Evolutionary conservation across 2,329 filamentous ascomycete species (phyloP).

Genomic region (Phialophora macrospora): DNA sequence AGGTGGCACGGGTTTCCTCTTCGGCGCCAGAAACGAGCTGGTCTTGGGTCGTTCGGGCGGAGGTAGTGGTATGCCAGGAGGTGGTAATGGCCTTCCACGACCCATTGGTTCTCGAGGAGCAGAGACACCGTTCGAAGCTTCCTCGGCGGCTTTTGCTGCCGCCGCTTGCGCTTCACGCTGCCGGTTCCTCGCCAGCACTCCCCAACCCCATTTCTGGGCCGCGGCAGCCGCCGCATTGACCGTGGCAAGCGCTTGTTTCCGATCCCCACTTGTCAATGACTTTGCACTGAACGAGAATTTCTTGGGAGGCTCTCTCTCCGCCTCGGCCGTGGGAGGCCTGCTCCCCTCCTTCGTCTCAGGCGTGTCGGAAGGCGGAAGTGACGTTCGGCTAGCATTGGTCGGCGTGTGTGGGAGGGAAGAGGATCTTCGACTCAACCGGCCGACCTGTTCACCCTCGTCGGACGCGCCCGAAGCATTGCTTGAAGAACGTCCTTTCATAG

Average conservation of each 20-base stretch:
- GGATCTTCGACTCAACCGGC: constrained; percentile 35
- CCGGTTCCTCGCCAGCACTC: constrained; percentile 51
- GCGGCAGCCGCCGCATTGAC: constrained; percentile 59
- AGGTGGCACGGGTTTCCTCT: constrained; percentile 66
- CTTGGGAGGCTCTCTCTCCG: constrained; percentile 21
- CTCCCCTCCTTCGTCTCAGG: constrained; percentile 23
- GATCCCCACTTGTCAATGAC: constrained; percentile 43
- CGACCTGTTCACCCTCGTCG: constrained; percentile 38
- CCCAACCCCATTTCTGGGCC: constrained; percentile 65
- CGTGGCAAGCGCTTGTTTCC: constrained; percentile 49
- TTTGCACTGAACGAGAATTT: constrained; percentile 33
- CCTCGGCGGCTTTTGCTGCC: constrained; percentile 45
- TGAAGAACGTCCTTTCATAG: constrained; percentile 46
- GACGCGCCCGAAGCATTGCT: constrained; percentile 60
- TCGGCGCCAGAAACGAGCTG: constrained; percentile 63
- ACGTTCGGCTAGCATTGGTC: constrained; percentile 35
- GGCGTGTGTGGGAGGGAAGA: constrained; percentile 38
- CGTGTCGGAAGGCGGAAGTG: constrained; percentile 34
- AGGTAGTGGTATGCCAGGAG: constrained; percentile 78
- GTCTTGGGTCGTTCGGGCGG: constrained; percentile 65
- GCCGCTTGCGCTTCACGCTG: constrained; percentile 43
- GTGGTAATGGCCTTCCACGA: constrained; percentile 78
- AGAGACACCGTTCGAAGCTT: constrained; percentile 46
- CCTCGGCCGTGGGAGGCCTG: constrained; percentile 26
- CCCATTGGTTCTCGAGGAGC: constrained; percentile 74